phyloP scores from a whole-genome alignment of 768 basidiomycete genomes.

The Hericium coralloides region DNA sequence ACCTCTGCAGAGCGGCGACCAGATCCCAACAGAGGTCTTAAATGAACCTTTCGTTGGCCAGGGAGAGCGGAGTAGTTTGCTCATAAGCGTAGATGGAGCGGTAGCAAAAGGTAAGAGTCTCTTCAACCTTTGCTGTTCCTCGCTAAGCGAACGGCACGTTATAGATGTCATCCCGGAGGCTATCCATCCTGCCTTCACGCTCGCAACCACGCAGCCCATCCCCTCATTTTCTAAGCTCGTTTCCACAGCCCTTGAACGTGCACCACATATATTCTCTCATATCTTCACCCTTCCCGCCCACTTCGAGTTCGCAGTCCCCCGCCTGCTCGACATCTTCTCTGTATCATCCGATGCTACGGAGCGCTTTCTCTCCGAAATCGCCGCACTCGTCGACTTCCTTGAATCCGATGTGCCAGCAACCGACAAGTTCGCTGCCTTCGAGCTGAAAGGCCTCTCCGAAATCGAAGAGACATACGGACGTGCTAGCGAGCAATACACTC shows the following conservation, averaged over 20 bases:
- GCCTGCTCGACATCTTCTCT: slow-evolving; percentile 33
- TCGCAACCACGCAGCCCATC: slow-evolving; percentile 22
- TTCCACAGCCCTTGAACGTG: slow-evolving; percentile 49
- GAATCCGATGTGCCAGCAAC: slow-evolving; percentile 33
- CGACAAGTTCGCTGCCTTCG: slow-evolving; percentile 53
- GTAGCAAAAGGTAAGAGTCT: slow-evolving; percentile 43
- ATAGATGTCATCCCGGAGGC: slow-evolving; percentile 51
- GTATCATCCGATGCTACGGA: slow-evolving; percentile 29
- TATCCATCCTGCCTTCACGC: slow-evolving; percentile 39
- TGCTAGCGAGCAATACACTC: slow-evolving; percentile 45
- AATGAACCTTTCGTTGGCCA: slow-evolving; percentile 45
- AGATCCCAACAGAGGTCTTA: slow-evolving; percentile 15
- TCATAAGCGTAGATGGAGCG: slow-evolving; percentile 47
- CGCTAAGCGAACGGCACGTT: neutral
- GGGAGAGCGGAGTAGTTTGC: slow-evolving; percentile 39
- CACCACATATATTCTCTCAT: slow-evolving; percentile 46
- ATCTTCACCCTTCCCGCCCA: slow-evolving; percentile 32
- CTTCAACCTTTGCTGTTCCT: neutral
- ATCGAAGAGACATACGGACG: slow-evolving; percentile 39
- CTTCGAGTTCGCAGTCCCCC: slow-evolving; percentile 21
- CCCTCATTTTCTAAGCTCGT: slow-evolving; percentile 43
- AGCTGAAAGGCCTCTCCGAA: slow-evolving; percentile 41
- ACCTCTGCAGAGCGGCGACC: slow-evolving; percentile 30
- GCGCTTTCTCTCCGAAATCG: slow-evolving; percentile 32
- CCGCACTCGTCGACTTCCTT: slow-evolving; percentile 45